These are phyloP conservation scores for Neofusicoccum sp. DNA, from an alignment of 2,329 filamentous ascomycete species.

Conservation along the genomic window DNA sequence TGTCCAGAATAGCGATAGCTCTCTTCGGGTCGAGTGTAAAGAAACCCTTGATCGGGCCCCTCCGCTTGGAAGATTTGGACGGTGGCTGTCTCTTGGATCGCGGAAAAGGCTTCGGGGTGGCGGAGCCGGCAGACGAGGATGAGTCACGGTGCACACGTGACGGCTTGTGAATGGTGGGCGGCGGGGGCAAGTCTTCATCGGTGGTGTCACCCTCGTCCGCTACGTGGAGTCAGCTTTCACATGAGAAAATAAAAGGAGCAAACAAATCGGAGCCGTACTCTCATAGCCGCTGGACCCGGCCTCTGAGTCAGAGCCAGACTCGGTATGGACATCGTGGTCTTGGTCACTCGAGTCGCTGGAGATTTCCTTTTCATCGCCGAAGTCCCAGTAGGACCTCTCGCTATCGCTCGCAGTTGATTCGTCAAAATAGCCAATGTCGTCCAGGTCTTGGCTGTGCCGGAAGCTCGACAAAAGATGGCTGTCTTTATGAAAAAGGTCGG, in stretches of 20 bases:
- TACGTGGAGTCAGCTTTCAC: constrained; percentile 47
- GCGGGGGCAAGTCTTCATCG: constrained; percentile 55
- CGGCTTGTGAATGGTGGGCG: constrained; percentile 43
- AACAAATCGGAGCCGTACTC: constrained; percentile 46
- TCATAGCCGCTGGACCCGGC: constrained; percentile 56
- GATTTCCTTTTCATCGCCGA: constrained; percentile 47
- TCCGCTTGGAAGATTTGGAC: constrained; percentile 15
- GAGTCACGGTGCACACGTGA: constrained; percentile 48
- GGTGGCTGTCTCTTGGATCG: constrained; percentile 21
- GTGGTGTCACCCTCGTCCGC: constrained; percentile 61
- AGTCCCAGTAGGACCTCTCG: constrained; percentile 62
- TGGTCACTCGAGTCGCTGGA: constrained; percentile 28
- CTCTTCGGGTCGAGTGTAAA: constrained; percentile 33
- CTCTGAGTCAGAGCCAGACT: constrained; percentile 42
- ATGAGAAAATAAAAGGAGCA: constrained; percentile 20
- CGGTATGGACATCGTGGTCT: constrained; percentile 16
- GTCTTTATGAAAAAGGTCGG: constrained; percentile 76
- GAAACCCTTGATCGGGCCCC: constrained; percentile 31
- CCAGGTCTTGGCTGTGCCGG: constrained; percentile 68
- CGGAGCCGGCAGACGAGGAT: constrained; percentile 42
- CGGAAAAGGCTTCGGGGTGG: constrained; percentile 39
- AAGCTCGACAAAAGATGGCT: constrained; percentile 70
- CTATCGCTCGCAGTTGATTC: constrained; percentile 32
- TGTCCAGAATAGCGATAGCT: constrained; percentile 33
- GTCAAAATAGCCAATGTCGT: constrained; percentile 52